Evolutionary conservation across 2,329 filamentous ascomycete species (phyloP), one percentile per base, ranked within the genome.

Genomic region (Xylaria sp.): DNA sequence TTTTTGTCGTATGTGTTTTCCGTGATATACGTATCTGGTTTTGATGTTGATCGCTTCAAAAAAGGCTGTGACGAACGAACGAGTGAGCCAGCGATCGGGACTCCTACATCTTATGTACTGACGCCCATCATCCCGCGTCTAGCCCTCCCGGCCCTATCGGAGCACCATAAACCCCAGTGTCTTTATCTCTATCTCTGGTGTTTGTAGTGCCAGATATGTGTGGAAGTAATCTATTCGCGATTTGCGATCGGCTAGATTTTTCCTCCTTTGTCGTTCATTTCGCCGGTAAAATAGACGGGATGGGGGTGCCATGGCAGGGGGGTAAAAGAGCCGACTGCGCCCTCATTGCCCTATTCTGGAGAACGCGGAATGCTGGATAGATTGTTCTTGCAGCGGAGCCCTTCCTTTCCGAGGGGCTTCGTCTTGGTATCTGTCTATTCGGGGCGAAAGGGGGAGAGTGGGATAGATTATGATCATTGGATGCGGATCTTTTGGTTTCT

Each of bases 361-460:
- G 55, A 48, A 63, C 55, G 54, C 28, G 41, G 37, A 28, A 32
- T 54, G 37, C 23, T 39, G 12, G 28, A 54, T 69, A 70, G 46
- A 70, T 70, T 67, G 68, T 60, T 60, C 58, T 41, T 67, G 68
- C 68, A 66, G 68, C 68, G 68, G 68, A 67, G 54, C 25, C 18
- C n/a, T 60, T 48, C 63, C 18, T 66, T 65, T 52, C 68, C 64
- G 68, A 67, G 41, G 32, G 15, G 13, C n/a, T 58, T 63, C 34
- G 15, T 52, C 34, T 48, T 57, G 28, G 28, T 37, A 20, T 61
- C 41, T 58, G 3, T 48, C 32, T 57, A 20, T 32, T 44, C 6
- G 15, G 13, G 28, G 1, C n/a, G 57, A n/a, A 12, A n/a, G 10
- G 51, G 32, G 41, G 18, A 18, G 55, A 41, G 28, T 25, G 32